These are phyloP conservation scores for Catharanthus roseus DNA, from an alignment of 257 asterid genomes.

Conservation along the genomic window DNA sequence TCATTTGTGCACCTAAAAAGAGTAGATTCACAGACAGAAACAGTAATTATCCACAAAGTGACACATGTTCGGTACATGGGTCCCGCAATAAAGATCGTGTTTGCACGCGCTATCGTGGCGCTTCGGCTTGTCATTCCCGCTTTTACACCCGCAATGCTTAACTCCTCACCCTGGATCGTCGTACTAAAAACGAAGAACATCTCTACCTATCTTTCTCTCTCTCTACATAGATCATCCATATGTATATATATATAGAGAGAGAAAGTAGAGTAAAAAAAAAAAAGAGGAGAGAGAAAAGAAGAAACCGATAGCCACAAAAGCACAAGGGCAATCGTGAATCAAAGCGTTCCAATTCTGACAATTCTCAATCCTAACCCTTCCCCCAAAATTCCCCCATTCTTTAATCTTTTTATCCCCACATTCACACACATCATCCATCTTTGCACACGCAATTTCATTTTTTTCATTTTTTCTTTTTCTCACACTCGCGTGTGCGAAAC, in stretches of 20 bases:
- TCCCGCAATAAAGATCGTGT: background rate
- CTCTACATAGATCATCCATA: background rate
- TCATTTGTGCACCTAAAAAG: too few species aligned
- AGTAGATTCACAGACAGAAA: too few species aligned
- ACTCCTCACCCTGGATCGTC: conserved; percentile 12
- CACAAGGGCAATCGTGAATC: conserved; percentile 7
- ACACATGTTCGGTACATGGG: background rate
- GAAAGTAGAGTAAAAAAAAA: background rate
- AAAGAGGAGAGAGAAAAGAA: conserved; percentile 1
- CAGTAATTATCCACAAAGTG: background rate
- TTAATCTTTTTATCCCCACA: conserved; percentile 12
- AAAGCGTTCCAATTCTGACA: conserved; percentile 16
- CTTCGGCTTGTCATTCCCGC: background rate
- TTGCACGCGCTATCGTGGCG: background rate
- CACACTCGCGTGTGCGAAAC: conserved; percentile 7
- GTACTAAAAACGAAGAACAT: conserved; percentile 14
- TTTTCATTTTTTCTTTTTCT: background rate
- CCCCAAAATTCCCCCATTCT: conserved; percentile 13
- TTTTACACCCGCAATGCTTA: background rate
- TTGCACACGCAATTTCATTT: conserved; percentile 1
- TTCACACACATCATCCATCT: background rate
- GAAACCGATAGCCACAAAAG: conserved; percentile 16
- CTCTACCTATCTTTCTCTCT: background rate
- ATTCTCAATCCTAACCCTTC: conserved; percentile 22
- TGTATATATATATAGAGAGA: background rate